Evolutionary conservation across 2,329 filamentous ascomycete genomes (phyloP), one percentile per base, ranked within the genome.

Genomic region (Fonsecaea pugnacius): DNA sequence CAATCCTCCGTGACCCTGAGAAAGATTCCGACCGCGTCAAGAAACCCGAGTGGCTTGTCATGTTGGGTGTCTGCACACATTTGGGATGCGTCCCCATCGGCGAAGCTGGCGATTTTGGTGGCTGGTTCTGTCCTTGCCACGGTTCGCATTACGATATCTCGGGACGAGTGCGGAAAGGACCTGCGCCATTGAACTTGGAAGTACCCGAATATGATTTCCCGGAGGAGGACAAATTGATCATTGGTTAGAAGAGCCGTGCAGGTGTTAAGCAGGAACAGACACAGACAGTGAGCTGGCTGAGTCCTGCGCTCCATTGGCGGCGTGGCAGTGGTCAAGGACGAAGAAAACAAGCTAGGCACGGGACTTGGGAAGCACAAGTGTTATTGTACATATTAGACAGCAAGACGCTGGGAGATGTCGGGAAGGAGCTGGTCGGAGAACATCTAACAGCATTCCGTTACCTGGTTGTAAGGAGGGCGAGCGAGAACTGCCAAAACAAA

Each of bases 101-200:
- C 76, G 95, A 99, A 85, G 92, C 95, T 70, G 95, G 95, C 79
- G 96, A 99, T 82, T 99, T 85, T 76, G 95, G 95, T 78, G 95
- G 95, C 78, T 99, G 95, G 95, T 99, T 99, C 90, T 99, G 95
- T 86, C 95, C 95, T 71, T 99, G 95, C 91, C 95, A 99, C 87
- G 95, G 95, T 81, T 97, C 93, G 73, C 95, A 99, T 86, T 99
- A 99, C 88, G 95, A 99, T 80, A 98, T 99, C 80, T 98, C 93
- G 70, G 95, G 95, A 79, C 92, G 95, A 82, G 91, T 96, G 87
- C 89, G 95, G 85, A 97, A 91, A 87, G 95, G 95, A 72, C 95
- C 95, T 70, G 95, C 95, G 68, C 95, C 95, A 71, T 87, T 99
- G 76, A 99, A 99, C 86, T 88, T 99, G 77, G 95, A 98, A 84